phyloP scores from a whole-genome alignment of 805 yeast species.

The Metschnikowia matae region DNA sequence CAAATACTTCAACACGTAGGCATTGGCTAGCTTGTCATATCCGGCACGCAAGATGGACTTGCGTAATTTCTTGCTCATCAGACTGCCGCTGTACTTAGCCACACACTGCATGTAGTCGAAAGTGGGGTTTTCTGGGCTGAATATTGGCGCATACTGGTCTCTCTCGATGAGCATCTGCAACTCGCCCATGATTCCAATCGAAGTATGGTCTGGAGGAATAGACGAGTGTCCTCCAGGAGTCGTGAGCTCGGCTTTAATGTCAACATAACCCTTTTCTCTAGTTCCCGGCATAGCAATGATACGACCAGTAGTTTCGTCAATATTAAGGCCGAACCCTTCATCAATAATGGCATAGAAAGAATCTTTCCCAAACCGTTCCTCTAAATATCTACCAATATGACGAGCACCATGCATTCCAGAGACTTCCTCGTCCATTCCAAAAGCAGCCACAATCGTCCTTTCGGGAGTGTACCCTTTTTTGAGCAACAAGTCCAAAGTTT shows the following conservation, averaged over 20 bases:
- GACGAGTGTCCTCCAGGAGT: conserved; percentile 31
- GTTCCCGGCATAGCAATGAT: conserved; percentile 47
- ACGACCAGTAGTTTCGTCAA: conserved; percentile 45
- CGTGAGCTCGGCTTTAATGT: conserved; percentile 33
- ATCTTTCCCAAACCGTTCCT: conserved; percentile 15
- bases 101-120: conserved; percentile 26
- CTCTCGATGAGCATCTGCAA: conserved; percentile 19
- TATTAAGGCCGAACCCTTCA: conserved; percentile 26
- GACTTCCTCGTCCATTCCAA: conserved; percentile 21
- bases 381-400: conserved; percentile 13
- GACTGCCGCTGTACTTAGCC: conserved; percentile 18
- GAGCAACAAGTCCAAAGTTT: conserved; percentile 16
- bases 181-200: conserved; percentile 26
- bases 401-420: conserved; percentile 17
- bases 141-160: conserved; percentile 19
- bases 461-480: conserved; percentile 10
- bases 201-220: conserved; percentile 27
- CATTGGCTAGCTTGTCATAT: conserved; percentile 30
- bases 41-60: conserved; percentile 34
- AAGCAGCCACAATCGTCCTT: conserved; percentile 16
- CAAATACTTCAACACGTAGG: conserved; percentile 29
- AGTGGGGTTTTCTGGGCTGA: conserved; percentile 24
- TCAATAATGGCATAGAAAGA: conserved; percentile 18
- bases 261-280: conserved; percentile 48
- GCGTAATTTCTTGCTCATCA: conserved; percentile 11